phyloP scores from a whole-genome alignment of 352 stramenopile genomes.

The Pythium dissotocum region DNA sequence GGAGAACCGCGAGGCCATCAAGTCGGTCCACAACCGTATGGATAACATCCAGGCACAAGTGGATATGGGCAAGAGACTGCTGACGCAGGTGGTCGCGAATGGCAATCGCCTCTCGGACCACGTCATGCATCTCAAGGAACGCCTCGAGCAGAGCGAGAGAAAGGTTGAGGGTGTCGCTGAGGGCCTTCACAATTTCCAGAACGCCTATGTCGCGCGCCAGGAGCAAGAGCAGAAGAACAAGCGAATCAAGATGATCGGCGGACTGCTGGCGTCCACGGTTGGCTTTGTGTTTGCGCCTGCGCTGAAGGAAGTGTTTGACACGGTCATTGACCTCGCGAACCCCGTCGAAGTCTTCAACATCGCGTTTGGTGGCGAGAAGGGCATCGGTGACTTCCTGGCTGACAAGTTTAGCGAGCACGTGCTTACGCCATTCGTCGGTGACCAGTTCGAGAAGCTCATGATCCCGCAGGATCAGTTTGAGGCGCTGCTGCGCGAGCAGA shows the following conservation, averaged over 20 bases:
- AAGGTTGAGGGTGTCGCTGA: background rate
- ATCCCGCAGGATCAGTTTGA: conserved; percentile 27
- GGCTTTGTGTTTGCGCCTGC: conserved; percentile 31
- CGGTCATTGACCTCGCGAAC: conserved; percentile 29
- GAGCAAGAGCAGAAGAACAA: background rate
- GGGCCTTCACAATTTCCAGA: background rate
- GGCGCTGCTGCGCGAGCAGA: conserved; percentile 23
- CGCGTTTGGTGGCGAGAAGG: conserved; percentile 13
- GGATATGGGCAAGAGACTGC: background rate
- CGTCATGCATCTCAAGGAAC: background rate
- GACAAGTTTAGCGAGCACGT: conserved; percentile 9
- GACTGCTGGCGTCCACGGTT: background rate
- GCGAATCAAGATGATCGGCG: conserved; percentile 3
- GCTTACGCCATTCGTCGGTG: background rate
- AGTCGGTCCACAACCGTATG: background rate
- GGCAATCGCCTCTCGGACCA: conserved; percentile 1
- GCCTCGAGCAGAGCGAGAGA: conserved; percentile 3
- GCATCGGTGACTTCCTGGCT: conserved; percentile 17
- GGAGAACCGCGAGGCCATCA: conserved; percentile 9
- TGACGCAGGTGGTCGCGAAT: background rate
- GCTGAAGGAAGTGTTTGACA: conserved; percentile 32
- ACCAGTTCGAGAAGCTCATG: conserved; percentile 11
- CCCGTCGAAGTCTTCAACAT: conserved; percentile 27
- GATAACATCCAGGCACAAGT: background rate
- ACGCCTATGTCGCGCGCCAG: conserved; percentile 7